These are phyloP conservation scores for Cadophora luteo-olivacea DNA, from an alignment of 2,329 filamentous ascomycete genomes.

Conservation along the genomic window DNA sequence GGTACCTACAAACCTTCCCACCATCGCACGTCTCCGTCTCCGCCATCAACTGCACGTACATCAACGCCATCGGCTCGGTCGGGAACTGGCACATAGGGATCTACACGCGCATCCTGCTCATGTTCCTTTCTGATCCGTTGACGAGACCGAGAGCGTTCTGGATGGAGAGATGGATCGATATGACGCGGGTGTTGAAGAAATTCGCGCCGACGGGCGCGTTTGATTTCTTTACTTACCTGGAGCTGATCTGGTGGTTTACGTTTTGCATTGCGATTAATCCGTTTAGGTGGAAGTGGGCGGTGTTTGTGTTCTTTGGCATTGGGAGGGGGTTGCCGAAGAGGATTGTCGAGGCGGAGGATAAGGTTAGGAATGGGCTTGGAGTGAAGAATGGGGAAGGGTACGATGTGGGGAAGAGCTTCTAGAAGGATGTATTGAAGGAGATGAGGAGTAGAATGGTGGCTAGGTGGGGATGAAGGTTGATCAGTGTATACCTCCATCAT, in stretches of 20 bases:
- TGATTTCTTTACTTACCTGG: constrained; percentile 89
- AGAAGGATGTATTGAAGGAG: no score
- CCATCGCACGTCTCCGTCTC: constrained; percentile 75
- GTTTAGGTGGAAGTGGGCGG: constrained; percentile 88
- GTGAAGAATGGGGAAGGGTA: constrained; percentile 43
- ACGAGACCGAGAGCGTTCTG: constrained; percentile 73
- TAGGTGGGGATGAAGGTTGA: no score
- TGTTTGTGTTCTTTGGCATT: constrained; percentile 82
- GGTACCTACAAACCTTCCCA: constrained; percentile 89
- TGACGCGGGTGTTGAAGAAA: constrained; percentile 75
- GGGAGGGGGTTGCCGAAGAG: constrained; percentile 69
- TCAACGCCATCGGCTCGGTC: constrained; percentile 80
- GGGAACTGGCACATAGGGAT: constrained; percentile 92
- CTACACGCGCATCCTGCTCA: constrained; percentile 83
- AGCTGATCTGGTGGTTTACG: constrained; percentile 84
- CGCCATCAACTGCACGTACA: constrained; percentile 80
- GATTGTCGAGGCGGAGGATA: constrained; percentile 71
- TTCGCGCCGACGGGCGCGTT: constrained; percentile 77
- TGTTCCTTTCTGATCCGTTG: constrained; percentile 83
- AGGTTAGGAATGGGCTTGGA: constrained; percentile 60
- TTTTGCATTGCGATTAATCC: constrained; percentile 83
- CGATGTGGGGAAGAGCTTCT: constrained; percentile 40
- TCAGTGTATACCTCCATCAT: no score
- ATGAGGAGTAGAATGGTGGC: no score
- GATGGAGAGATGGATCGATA: constrained; percentile 89